Evolutionary conservation across 192 early-diverging fungal genomes (phyloP).

Genomic region (Backusella tuberculispora): DNA sequence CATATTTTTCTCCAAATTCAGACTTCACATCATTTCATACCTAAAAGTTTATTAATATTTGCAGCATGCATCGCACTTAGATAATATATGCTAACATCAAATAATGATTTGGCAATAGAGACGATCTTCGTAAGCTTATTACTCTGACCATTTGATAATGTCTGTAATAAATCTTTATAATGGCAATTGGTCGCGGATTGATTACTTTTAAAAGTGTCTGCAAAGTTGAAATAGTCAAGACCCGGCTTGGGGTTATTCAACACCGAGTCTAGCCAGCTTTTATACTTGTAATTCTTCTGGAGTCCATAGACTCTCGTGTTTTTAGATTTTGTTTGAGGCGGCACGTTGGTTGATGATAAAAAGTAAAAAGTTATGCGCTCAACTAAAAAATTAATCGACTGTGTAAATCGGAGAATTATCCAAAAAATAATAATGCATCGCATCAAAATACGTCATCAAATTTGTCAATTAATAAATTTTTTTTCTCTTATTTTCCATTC

Average conservation of each 20-base stretch:
- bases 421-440: too few relatives aligned
- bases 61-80: conserved; percentile 5
- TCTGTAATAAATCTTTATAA: conserved; percentile 5
- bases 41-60: conserved; percentile 18
- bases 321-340: not conserved
- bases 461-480: not conserved
- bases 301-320: conserved; percentile 1
- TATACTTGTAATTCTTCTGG: conserved; percentile 22
- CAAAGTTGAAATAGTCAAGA: conserved; percentile 19
- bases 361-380: not conserved
- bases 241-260: conserved; percentile 14
- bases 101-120: not conserved
- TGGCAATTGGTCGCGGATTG: conserved; percentile 3
- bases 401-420: too few relatives aligned
- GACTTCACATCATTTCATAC: not conserved
- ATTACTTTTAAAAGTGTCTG: conserved; percentile 4
- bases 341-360: not conserved
- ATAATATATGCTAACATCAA: conserved; percentile 20
- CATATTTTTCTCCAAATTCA: conserved; percentile 6
- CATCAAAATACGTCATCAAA: not conserved
- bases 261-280: conserved; percentile 1
- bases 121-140: conserved; percentile 13
- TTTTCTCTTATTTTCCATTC: not conserved
- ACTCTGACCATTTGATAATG: not conserved
- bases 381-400: not conserved